phyloP scores from a whole-genome alignment of 345 rosid genomes.

The Cardamine occulta region DNA sequence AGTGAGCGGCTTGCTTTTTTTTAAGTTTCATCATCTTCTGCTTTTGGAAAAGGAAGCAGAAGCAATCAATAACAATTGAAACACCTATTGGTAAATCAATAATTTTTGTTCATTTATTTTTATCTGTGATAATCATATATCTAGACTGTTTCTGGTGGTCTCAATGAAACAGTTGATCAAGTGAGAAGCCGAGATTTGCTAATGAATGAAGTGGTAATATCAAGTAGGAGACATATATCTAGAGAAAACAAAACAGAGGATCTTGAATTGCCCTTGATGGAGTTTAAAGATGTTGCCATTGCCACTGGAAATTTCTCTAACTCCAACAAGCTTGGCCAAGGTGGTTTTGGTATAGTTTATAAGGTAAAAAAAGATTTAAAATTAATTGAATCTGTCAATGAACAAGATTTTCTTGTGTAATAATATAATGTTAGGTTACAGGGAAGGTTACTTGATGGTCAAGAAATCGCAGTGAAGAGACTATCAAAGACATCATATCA shows the following conservation, averaged over 20 bases:
- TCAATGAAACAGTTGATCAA: slow-evolving; percentile 45
- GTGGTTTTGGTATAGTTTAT: slow-evolving; percentile 86
- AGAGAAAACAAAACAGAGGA: slow-evolving; percentile 31
- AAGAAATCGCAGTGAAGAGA: slow-evolving; percentile 79
- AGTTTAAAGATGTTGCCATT: slow-evolving; percentile 31
- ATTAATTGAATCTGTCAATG: background rate
- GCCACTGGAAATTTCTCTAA: slow-evolving; percentile 31
- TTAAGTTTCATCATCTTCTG: slow-evolving; percentile 42
- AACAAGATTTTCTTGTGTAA: background rate
- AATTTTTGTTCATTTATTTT: background rate
- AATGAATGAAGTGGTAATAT: slow-evolving; percentile 59
- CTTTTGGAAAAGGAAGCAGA: slow-evolving; percentile 59
- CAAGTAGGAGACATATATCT: slow-evolving; percentile 62
- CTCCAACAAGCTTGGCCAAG: slow-evolving; percentile 39
- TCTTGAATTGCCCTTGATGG: slow-evolving; percentile 36
- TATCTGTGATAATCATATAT: background rate
- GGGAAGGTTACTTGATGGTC: slow-evolving; percentile 67
- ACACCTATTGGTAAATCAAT: slow-evolving; percentile 22
- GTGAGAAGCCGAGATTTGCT: slow-evolving; percentile 73
- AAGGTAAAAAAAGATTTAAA: slow-evolving; percentile 50
- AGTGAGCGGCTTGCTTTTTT: slow-evolving; percentile 49
- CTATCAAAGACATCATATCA: slow-evolving; percentile 71
- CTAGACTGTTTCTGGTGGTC: background rate
- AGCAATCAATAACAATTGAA: slow-evolving; percentile 20
- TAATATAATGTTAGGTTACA: slow-evolving; percentile 10